phyloP scores from a whole-genome alignment of 2,329 filamentous ascomycete genomes.

The Fusarium stilboides region DNA sequence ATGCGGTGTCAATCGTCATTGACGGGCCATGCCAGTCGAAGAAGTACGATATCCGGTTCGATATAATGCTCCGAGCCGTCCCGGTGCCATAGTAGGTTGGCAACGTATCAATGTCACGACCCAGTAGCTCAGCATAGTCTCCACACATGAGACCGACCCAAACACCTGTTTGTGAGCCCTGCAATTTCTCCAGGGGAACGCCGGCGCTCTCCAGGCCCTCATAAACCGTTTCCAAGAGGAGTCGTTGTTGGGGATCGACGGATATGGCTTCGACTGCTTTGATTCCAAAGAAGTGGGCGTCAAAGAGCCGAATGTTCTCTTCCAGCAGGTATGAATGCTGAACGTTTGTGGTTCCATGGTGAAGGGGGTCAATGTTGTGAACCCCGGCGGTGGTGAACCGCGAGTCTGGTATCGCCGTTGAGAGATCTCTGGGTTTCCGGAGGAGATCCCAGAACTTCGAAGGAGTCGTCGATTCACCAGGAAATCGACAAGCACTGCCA shows the following conservation, averaged over 20 bases:
- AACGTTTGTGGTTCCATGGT: background rate
- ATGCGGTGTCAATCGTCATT: constrained; percentile 26
- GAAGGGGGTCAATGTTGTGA: background rate
- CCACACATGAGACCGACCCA: constrained; percentile 12
- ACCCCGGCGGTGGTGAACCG: too few relatives aligned
- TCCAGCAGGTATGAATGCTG: constrained; percentile 6
- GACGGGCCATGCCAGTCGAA: constrained; percentile 17
- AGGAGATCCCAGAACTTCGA: constrained; percentile 24
- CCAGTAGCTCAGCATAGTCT: constrained; percentile 1
- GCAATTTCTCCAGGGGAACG: background rate
- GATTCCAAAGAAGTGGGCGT: constrained; percentile 18
- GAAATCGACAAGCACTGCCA: constrained; percentile 20
- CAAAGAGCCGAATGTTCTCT: constrained; percentile 17
- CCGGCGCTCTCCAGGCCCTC: constrained; percentile 11
- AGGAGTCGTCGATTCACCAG: constrained; percentile 8
- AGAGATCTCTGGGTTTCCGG: background rate
- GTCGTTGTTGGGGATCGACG: constrained; percentile 22
- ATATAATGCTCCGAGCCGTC: constrained; percentile 22
- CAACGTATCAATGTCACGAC: background rate
- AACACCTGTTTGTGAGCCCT: constrained; percentile 22
- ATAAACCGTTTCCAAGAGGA: constrained; percentile 16
- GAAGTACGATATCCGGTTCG: constrained; percentile 20
- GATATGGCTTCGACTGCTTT: constrained; percentile 4
- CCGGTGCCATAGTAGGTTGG: constrained; percentile 7
- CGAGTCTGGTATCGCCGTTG: too few relatives aligned